These are phyloP conservation scores for Neofusicoccum cordaticola DNA, from an alignment of 2,329 filamentous ascomycete genomes.

Conservation along the genomic window DNA sequence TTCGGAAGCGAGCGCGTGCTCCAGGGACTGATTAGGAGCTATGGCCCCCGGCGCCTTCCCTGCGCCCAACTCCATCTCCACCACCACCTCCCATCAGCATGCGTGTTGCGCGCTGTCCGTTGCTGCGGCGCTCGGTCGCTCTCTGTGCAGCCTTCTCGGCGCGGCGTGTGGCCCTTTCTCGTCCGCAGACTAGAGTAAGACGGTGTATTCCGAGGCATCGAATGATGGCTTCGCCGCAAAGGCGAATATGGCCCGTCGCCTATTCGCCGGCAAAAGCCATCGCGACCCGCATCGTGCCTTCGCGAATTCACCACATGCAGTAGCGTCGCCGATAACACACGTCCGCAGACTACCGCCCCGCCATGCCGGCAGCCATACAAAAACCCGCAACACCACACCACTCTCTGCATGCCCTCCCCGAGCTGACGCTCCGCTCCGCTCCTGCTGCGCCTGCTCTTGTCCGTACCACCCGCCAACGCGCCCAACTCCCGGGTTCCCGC, in stretches of 20 bases:
- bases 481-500: neutral
- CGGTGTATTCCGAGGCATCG: neutral
- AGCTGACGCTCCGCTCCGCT: neutral
- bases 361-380: neutral
- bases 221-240: neutral
- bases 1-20: neutral
- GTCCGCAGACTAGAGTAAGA: too few relatives aligned
- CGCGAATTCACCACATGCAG: conserved; percentile 2
- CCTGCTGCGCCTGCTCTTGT: neutral
- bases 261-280: neutral
- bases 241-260: neutral
- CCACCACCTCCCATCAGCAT: too few relatives aligned
- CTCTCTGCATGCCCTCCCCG: neutral
- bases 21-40: neutral
- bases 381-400: neutral
- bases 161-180: too few relatives aligned
- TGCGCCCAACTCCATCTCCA: neutral
- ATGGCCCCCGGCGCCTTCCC: neutral
- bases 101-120: too few relatives aligned
- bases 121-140: too few relatives aligned
- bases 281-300: neutral
- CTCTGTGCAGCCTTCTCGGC: too few relatives aligned
- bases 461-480: neutral
- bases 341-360: neutral
- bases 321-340: neutral